Evolutionary conservation across 164 flowering plant genomes (phyloP).

Genomic region (Nelumbo lutea): DNA sequence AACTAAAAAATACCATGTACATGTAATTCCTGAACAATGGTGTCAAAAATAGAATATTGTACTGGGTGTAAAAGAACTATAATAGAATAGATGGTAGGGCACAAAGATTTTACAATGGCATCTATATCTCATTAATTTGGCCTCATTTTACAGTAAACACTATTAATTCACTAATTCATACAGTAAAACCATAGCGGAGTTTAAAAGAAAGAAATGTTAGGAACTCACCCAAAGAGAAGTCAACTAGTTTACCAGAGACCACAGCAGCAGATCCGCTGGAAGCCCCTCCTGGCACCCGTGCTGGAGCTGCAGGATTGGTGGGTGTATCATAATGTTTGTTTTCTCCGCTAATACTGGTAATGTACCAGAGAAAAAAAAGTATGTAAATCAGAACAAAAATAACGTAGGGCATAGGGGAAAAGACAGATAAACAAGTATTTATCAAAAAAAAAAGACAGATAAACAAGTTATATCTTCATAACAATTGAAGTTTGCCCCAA

Average conservation of each 20-base stretch:
- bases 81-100: too few species aligned
- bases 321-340: slow-evolving; percentile 81
- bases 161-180: background rate
- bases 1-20: too few species aligned
- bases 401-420: too few species aligned
- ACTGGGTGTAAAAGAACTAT: too few species aligned
- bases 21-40: too few species aligned
- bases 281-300: slow-evolving; percentile 77
- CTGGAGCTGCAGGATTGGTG: slow-evolving; percentile 68
- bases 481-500: too few species aligned
- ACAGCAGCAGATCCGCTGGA: slow-evolving; percentile 95
- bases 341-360: slow-evolving; percentile 72
- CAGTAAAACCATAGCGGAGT: background rate
- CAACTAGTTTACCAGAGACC: slow-evolving; percentile 76
- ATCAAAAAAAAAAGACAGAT: background rate
- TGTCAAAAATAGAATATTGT: too few species aligned
- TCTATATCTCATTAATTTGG: too few species aligned
- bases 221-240: slow-evolving; percentile 77
- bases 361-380: background rate
- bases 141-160: too few species aligned
- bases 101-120: too few species aligned
- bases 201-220: background rate
- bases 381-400: slow-evolving; percentile 4
- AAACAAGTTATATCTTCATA: too few species aligned
- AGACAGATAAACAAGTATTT: too few species aligned